Percentiles rank a stretch among this genome's conserved stretches.
Conservation (phyloP, 2,329 filamentous ascomycete genomes). For the Talaromyces pinophilus region DNA sequence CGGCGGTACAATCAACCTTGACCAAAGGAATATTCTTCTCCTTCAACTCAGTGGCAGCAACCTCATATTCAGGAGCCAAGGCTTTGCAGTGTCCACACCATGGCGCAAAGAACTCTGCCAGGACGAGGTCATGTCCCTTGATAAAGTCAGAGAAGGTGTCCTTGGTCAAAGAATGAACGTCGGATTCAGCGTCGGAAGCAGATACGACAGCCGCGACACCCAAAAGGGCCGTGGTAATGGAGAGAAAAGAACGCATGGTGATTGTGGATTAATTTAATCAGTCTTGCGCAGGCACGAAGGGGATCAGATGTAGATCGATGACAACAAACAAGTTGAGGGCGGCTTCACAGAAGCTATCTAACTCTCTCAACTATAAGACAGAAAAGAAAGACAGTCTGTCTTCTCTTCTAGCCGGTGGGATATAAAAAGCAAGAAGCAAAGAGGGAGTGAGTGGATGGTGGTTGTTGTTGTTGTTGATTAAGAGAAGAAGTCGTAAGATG, state of each 20-base stretch:
- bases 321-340: constrained; percentile 13
- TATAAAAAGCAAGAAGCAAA: constrained; percentile 9
- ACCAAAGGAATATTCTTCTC: constrained; percentile 51
- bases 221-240: constrained; percentile 44
- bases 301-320: background rate
- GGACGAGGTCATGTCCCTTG: constrained; percentile 79
- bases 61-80: constrained; percentile 63
- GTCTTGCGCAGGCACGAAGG: constrained; percentile 13
- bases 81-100: constrained; percentile 99
- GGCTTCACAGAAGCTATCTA: constrained; percentile 15
- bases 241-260: constrained; percentile 43
- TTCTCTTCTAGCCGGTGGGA: background rate
- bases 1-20: constrained; percentile 82
- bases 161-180: constrained; percentile 81
- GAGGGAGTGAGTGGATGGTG: background rate
- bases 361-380: background rate
- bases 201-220: constrained; percentile 40
- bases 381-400: background rate
- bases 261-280: constrained; percentile 21
- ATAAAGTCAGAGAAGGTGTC: constrained; percentile 87
- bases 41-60: constrained; percentile 52
- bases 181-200: constrained; percentile 56
- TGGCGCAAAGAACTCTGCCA: constrained; percentile 96
- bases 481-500: background rate
- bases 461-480: background rate